Evolutionary conservation across 106 monocot genomes (phyloP).

Genomic region (Dendrobium chrysotoxum): DNA sequence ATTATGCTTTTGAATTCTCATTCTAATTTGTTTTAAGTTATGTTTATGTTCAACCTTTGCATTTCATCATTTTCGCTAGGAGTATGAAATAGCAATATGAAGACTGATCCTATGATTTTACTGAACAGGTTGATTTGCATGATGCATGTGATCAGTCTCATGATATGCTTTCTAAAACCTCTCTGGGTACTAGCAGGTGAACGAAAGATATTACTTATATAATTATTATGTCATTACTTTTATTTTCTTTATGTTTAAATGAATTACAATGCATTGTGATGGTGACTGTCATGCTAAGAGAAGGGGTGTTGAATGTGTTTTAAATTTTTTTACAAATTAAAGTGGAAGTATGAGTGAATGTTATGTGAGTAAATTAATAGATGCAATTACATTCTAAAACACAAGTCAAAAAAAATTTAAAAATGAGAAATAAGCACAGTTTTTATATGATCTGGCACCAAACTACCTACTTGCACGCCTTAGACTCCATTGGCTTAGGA

Average conservation of each 20-base stretch:
- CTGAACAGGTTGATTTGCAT: background rate
- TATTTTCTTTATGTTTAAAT: background rate
- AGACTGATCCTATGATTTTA: background rate
- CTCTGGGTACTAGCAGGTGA: background rate
- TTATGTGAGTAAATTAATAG: background rate
- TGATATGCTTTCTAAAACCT: background rate
- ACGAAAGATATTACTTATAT: background rate
- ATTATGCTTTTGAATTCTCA: background rate
- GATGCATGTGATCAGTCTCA: background rate
- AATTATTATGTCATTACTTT: background rate
- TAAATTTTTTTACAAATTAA: background rate
- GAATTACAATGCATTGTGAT: background rate
- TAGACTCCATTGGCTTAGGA: no score
- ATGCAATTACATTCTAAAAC: background rate
- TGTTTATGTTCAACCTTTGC: background rate
- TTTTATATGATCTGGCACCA: background rate
- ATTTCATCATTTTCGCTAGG: background rate
- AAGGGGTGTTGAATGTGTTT: no score
- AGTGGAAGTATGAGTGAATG: background rate
- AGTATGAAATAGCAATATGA: background rate
- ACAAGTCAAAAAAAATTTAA: background rate
- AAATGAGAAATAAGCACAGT: background rate
- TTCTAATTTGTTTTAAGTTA: background rate
- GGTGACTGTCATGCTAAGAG: no score
- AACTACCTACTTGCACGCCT: background rate